phyloP scores from a whole-genome alignment of 2,329 filamentous ascomycete species.

The Sarocladiaceae sp. region DNA sequence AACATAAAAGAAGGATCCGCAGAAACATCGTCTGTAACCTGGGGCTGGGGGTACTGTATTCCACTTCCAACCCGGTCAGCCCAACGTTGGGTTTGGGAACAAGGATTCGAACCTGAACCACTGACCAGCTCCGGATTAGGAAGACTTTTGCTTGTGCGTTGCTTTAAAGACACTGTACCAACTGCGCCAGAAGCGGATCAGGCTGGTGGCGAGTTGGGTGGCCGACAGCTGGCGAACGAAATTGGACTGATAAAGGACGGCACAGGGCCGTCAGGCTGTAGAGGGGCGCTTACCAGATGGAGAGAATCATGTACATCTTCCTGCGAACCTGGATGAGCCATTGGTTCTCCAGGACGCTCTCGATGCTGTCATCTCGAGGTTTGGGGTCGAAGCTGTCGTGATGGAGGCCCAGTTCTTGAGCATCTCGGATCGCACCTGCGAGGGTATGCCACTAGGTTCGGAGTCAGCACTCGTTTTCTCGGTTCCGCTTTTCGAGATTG shows the following conservation, averaged over 20 bases:
- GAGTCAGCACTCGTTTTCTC: not conserved
- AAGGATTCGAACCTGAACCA: not conserved
- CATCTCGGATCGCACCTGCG: slow-evolving; percentile 54
- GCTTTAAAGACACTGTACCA: slow-evolving; percentile 4
- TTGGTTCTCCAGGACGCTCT: slow-evolving; percentile 49
- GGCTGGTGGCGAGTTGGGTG: not conserved
- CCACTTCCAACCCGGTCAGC: not conserved
- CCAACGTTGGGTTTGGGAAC: not conserved
- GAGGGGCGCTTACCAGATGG: slow-evolving; percentile 27
- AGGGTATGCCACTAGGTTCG: slow-evolving; percentile 48
- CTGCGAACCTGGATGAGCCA: slow-evolving; percentile 55
- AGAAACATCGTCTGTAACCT: not conserved
- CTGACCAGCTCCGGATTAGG: not conserved
- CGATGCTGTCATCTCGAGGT: slow-evolving; percentile 39
- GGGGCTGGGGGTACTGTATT: not conserved
- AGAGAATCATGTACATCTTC: slow-evolving; percentile 52
- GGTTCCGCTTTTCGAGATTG: too few species aligned
- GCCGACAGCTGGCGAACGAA: not conserved
- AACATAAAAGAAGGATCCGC: not conserved
- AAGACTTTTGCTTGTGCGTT: not conserved
- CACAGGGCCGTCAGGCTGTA: not conserved
- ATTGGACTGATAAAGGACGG: slow-evolving; percentile 6
- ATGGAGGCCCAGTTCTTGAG: slow-evolving; percentile 59
- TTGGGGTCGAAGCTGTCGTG: slow-evolving; percentile 48
- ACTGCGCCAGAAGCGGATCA: not conserved